These are phyloP conservation scores for Bonia amplexicaulis DNA, from an alignment of 176 grass and related monocot species.

Conservation along the genomic window DNA sequence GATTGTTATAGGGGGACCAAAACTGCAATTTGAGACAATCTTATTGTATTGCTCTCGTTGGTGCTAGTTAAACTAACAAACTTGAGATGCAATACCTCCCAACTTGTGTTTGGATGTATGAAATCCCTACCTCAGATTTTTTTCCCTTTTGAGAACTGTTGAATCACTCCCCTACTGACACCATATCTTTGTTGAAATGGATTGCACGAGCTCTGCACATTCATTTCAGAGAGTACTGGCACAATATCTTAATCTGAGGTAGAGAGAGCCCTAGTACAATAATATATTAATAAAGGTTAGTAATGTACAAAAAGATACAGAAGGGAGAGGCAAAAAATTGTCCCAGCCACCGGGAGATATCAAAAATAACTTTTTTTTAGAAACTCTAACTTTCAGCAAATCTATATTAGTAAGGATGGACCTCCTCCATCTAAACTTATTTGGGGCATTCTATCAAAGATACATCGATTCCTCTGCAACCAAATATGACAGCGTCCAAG, in stretches of 20 bases:
- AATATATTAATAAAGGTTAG: not conserved
- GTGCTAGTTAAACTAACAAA: conserved; percentile 17
- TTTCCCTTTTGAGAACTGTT: not conserved
- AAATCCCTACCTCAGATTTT: not conserved
- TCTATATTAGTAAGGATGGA: too few species aligned
- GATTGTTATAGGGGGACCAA: conserved; percentile 27
- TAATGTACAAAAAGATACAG: not conserved
- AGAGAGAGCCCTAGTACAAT: not conserved
- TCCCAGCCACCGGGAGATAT: not conserved
- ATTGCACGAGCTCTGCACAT: too few species aligned
- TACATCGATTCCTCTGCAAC: too few species aligned
- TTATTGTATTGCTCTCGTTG: conserved; percentile 12
- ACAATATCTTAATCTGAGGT: too few species aligned
- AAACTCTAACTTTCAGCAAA: too few species aligned
- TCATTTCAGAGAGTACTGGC: too few species aligned
- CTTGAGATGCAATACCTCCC: not conserved
- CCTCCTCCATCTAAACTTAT: too few species aligned
- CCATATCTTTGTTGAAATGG: too few species aligned
- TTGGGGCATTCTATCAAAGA: too few species aligned
- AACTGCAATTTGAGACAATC: conserved; percentile 9
- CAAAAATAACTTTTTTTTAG: not conserved
- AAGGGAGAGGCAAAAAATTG: not conserved
- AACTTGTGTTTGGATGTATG: conserved; percentile 1
- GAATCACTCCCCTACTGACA: not conserved
- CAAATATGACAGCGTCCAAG: too few species aligned